These are phyloP conservation scores for Verticillium tricorpus DNA, from an alignment of 2,329 filamentous ascomycete genomes.

Conservation along the genomic window DNA sequence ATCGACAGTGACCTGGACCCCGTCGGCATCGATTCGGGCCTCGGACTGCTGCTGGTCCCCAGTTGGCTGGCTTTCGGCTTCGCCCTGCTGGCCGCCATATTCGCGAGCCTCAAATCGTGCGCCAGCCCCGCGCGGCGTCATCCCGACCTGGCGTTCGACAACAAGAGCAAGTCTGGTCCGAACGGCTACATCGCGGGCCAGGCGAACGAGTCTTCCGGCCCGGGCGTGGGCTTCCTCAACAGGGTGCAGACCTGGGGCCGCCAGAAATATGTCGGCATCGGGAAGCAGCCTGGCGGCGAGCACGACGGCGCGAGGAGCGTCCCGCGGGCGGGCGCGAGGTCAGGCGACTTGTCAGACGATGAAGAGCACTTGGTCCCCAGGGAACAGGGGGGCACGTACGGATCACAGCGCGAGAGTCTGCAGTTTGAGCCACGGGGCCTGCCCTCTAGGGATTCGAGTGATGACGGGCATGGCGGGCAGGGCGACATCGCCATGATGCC, in stretches of 20 bases:
- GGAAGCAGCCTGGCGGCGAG: constrained; percentile 17
- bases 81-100: constrained; percentile 14
- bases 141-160: neutral
- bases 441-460: neutral
- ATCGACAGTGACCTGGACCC: constrained; percentile 20
- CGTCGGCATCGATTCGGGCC: constrained; percentile 18
- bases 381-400: neutral
- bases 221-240: constrained; percentile 12
- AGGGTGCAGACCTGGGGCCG: constrained; percentile 14
- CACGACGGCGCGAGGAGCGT: neutral
- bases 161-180: constrained; percentile 4
- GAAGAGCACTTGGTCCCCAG: constrained; percentile 3
- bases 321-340: neutral
- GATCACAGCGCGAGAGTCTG: constrained; percentile 1
- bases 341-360: neutral
- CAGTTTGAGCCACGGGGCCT: neutral
- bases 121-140: neutral
- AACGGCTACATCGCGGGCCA: neutral
- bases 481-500: constrained; percentile 13
- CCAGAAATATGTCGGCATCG: constrained; percentile 26
- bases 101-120: constrained; percentile 4
- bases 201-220: constrained; percentile 9
- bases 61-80: constrained; percentile 19
- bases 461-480: neutral
- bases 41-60: constrained; percentile 19